A percentile compares a stretch with the other conserved stretches of the same genome.
Conservation (phyloP, 202 grass and related monocot genomes). For the Hordeum pubiflorum region DNA sequence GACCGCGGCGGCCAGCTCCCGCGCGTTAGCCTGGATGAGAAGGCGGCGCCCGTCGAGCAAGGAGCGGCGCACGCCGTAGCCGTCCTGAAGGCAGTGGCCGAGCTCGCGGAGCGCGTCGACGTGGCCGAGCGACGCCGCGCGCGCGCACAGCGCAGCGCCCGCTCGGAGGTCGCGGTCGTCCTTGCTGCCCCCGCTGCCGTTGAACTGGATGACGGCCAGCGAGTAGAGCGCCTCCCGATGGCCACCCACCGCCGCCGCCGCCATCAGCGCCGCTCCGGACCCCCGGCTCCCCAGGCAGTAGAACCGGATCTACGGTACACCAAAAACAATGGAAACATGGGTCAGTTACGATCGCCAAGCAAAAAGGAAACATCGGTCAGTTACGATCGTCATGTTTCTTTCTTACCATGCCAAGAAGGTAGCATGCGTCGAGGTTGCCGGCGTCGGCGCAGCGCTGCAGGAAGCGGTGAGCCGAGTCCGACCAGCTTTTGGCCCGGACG, state of each 20-base stretch:
- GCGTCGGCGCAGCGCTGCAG: slow-evolving; percentile 59
- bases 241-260: slow-evolving; percentile 53
- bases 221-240: slow-evolving; percentile 70
- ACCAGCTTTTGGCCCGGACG: slow-evolving; percentile 56
- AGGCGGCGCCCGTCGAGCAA: slow-evolving; percentile 53
- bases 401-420: slow-evolving; percentile 75
- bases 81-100: slow-evolving; percentile 83
- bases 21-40: slow-evolving; percentile 64
- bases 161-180: slow-evolving; percentile 64
- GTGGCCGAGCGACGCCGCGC: slow-evolving; percentile 67
- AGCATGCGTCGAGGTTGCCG: slow-evolving; percentile 75
- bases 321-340: background rate
- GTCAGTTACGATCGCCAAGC: background rate
- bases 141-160: slow-evolving; percentile 69
- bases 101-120: slow-evolving; percentile 79
- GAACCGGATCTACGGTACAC: slow-evolving; percentile 54
- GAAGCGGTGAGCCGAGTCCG: slow-evolving; percentile 58
- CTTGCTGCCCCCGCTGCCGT: slow-evolving; percentile 62
- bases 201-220: slow-evolving; percentile 81
- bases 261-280: slow-evolving; percentile 59
- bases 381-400: background rate
- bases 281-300: slow-evolving; percentile 65
- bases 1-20: slow-evolving; percentile 37
- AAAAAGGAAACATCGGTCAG: background rate
- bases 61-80: slow-evolving; percentile 69